Evolutionary conservation across 306 rosid genomes (phyloP), one percentile per base, ranked within the genome.

Genomic region (Prunus padus): DNA sequence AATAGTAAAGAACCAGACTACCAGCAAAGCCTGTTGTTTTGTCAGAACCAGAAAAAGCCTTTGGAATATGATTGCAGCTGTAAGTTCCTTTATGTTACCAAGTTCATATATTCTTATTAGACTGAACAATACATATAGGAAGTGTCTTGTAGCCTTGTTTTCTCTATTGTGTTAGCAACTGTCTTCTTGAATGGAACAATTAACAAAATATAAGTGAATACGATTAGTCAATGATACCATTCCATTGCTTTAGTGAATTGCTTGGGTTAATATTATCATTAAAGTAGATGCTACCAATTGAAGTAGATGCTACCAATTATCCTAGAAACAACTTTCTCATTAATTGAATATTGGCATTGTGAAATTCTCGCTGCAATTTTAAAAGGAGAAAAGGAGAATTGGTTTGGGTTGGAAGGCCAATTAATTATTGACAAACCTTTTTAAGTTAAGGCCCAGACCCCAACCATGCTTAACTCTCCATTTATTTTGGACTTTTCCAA

Each of bases 1-100:
- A n/a, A 90, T 59, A 89, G 87, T 86, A 93, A 89, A 80, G 91
- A 89, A 51, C 92, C 91, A 31, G 96, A 91, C 65, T 93, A 91
- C 87, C 98, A 89, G 74, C 92, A 91, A 83, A 26, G 28, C 28
- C 28, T 26, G 28, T 26, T 26, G 28, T 26, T 26, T 26, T 26
- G 28, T 26, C 28, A 26, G 28, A 26, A 26, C 28, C 28, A 26
- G 28, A 26, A 26, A 26, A 26, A 84, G 92, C 68, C 94, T 93
- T 57, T 93, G 98, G 98, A 91, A 83, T 80, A 89, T 89, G 93
- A 86, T 93, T 82, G 91, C 96, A 56, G 86, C 89, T 62, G 98
- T 93, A 83, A 88, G 98, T 88, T 82, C 37, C 76, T 67, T 51
- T 55, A 37, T 19, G 15, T 57, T 30, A 37, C 47, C 40, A 67